Evolutionary conservation across 1,139 yeast genomes (phyloP).

Genomic region (Arxiozyma bovina): DNA sequence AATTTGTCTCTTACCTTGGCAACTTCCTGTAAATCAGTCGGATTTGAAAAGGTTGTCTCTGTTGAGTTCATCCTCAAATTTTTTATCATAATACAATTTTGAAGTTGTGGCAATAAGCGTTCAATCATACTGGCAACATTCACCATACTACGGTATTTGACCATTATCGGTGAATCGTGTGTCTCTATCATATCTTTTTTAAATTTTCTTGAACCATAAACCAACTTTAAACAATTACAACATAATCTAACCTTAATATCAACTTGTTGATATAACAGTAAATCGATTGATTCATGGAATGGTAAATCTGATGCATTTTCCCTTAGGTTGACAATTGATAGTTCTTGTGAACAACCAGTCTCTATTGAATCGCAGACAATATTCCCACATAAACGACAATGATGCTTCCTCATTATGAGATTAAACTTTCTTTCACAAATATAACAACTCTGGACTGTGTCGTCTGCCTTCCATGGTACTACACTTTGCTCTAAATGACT

Average conservation of each 20-base stretch:
- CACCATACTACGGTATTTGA: constrained; percentile 32
- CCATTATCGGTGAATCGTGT: constrained; percentile 18
- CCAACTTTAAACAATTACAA: constrained; percentile 51
- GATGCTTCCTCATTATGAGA: constrained; percentile 66
- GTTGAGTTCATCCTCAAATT: constrained; percentile 10
- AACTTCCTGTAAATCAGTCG: constrained; percentile 32
- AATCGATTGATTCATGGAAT: constrained; percentile 10
- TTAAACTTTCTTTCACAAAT: constrained; percentile 53
- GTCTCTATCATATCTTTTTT: constrained; percentile 32
- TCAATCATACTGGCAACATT: constrained; percentile 34
- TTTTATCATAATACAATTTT: constrained; percentile 32
- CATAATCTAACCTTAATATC: constrained; percentile 46
- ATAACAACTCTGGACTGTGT: constrained; percentile 44
- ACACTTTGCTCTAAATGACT: constrained; percentile 42
- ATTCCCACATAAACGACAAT: constrained; percentile 76
- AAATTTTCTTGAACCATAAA: constrained; percentile 51
- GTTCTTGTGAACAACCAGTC: constrained; percentile 62
- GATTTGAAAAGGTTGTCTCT: constrained; percentile 22
- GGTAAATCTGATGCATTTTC: constrained; percentile 28
- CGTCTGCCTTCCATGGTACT: constrained; percentile 66
- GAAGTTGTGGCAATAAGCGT: constrained; percentile 36
- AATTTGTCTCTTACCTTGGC: constrained; percentile 36
- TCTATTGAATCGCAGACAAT: constrained; percentile 66
- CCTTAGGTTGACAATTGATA: constrained; percentile 43
- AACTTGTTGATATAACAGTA: constrained; percentile 11